Evolutionary conservation across 148 eudicot genomes (phyloP).

Genomic region (Diospyros lotus): DNA sequence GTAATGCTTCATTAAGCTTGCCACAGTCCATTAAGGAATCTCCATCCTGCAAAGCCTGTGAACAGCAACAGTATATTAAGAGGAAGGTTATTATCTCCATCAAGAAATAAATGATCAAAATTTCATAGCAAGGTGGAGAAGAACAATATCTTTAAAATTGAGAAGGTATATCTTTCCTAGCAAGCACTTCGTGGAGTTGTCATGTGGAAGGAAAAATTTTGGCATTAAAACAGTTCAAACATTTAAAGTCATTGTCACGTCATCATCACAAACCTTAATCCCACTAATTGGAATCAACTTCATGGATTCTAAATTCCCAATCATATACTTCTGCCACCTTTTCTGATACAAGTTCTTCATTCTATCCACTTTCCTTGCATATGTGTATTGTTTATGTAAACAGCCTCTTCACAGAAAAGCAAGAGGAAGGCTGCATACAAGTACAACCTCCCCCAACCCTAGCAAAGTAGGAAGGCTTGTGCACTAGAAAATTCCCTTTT

Average conservation of each 20-base stretch:
- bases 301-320: too few relatives aligned
- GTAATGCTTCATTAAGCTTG: slow-evolving; percentile 73
- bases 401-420: too few relatives aligned
- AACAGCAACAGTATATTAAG: slow-evolving; percentile 19
- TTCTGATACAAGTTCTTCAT: too few relatives aligned
- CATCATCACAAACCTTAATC: too few relatives aligned
- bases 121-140: background rate
- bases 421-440: too few relatives aligned
- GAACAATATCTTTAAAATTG: background rate
- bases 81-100: slow-evolving; percentile 8
- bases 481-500: too few relatives aligned
- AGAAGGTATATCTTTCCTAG: background rate
- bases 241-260: background rate
- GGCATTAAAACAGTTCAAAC: background rate
- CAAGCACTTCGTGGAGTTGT: background rate
- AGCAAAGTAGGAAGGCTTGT: too few relatives aligned
- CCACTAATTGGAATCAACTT: too few relatives aligned
- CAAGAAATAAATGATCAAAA: background rate
- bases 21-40: slow-evolving; percentile 83
- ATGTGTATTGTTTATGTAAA: too few relatives aligned
- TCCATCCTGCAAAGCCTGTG: slow-evolving; percentile 79
- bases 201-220: slow-evolving; percentile 1
- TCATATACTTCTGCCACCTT: too few relatives aligned
- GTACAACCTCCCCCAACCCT: too few relatives aligned
- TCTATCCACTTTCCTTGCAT: too few relatives aligned